phyloP scores from a whole-genome alignment of 768 basidiomycete genomes.

The Agaricus sinodeliciosus region DNA sequence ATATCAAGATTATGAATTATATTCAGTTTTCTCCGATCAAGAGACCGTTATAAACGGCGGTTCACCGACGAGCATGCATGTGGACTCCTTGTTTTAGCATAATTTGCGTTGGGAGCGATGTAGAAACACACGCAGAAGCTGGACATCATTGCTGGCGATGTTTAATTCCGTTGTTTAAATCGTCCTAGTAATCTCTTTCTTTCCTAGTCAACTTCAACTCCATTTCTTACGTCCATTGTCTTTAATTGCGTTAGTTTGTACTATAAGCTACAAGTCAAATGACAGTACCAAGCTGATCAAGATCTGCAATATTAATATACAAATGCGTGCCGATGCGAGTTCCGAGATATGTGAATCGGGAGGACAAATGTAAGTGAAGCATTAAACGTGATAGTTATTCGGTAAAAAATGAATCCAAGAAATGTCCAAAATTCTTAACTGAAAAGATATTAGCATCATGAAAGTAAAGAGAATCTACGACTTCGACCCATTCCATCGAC shows the following conservation, averaged over 20 bases:
- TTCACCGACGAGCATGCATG: too few species aligned
- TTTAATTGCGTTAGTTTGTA: background rate
- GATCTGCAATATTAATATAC: background rate
- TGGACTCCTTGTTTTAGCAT: too few species aligned
- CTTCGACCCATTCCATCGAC: slow-evolving; percentile 14
- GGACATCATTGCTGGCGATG: too few species aligned
- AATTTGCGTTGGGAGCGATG: too few species aligned
- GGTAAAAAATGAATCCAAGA: background rate
- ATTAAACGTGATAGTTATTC: background rate
- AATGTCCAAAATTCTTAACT: background rate
- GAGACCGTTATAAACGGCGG: too few species aligned
- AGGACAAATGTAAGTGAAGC: background rate
- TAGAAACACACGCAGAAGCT: too few species aligned
- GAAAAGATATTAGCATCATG: background rate
- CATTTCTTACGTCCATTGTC: too few species aligned
- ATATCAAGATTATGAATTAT: too few species aligned
- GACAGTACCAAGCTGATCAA: background rate
- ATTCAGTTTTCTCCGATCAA: too few species aligned
- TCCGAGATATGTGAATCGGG: background rate
- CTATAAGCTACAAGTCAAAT: background rate
- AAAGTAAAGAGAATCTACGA: background rate
- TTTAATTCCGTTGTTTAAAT: too few species aligned
- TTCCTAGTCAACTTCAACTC: too few species aligned
- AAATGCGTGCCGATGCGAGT: background rate
- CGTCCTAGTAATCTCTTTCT: too few species aligned